phyloP scores from a whole-genome alignment of 2,329 filamentous ascomycete genomes.

The Talaromyces amestolkiae region DNA sequence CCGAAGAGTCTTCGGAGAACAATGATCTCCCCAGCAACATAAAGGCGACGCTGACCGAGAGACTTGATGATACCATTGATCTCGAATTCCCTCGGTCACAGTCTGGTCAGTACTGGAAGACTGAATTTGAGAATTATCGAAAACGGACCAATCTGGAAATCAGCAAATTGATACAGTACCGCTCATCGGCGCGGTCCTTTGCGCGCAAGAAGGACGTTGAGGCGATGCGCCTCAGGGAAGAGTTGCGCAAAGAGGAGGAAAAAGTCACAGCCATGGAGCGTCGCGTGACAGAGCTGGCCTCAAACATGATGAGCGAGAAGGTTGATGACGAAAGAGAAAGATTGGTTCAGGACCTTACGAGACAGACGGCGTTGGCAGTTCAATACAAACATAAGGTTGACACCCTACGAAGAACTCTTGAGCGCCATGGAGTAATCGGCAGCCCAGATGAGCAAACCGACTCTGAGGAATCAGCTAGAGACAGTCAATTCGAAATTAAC shows the following conservation, averaged over 20 bases:
- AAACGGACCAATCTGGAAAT: slow-evolving; percentile 59
- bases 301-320: slow-evolving; percentile 36
- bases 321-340: slow-evolving; percentile 38
- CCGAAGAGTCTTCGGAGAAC: slow-evolving; percentile 20
- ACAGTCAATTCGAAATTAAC: slow-evolving; percentile 25
- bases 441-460: slow-evolving; percentile 28
- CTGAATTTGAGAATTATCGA: slow-evolving; percentile 59
- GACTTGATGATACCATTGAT: slow-evolving; percentile 53
- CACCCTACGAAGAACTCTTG: slow-evolving; percentile 36
- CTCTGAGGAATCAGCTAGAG: slow-evolving; percentile 30
- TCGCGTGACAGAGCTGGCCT: slow-evolving; percentile 43
- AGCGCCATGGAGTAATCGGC: slow-evolving; percentile 40
- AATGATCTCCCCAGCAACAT: slow-evolving; percentile 18
- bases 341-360: slow-evolving; percentile 42
- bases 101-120: slow-evolving; percentile 62
- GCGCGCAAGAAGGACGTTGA: slow-evolving; percentile 60
- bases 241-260: slow-evolving; percentile 52
- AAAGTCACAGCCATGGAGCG: slow-evolving; percentile 46
- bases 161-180: slow-evolving; percentile 60
- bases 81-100: slow-evolving; percentile 55
- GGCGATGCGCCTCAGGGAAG: slow-evolving; percentile 51
- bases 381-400: slow-evolving; percentile 46
- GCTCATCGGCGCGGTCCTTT: slow-evolving; percentile 58
- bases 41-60: slow-evolving; percentile 27
- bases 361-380: slow-evolving; percentile 45